Evolutionary conservation across 2,329 filamentous ascomycete genomes (phyloP).

Genomic region (Ophiocordyceps australis): DNA sequence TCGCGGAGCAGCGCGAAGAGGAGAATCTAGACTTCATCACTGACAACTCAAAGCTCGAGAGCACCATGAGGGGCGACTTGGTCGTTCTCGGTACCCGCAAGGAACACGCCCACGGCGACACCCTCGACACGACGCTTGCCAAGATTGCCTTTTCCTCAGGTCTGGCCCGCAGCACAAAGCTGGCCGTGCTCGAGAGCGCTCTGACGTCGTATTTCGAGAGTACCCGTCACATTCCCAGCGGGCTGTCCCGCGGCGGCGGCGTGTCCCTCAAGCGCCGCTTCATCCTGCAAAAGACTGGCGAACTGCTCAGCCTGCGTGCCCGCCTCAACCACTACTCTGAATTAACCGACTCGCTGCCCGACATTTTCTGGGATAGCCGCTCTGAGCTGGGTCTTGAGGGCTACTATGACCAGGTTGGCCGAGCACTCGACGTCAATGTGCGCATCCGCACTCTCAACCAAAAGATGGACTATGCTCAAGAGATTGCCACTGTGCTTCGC

Average conservation of each 20-base stretch:
- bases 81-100: constrained; percentile 71
- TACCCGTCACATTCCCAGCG: constrained; percentile 63
- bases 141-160: constrained; percentile 96
- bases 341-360: constrained; percentile 83
- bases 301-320: constrained; percentile 73
- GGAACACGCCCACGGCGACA: constrained; percentile 23
- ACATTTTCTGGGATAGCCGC: constrained; percentile 89
- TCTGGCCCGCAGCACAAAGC: constrained; percentile 78
- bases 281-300: constrained; percentile 84
- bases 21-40: constrained; percentile 81
- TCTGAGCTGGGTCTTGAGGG: constrained; percentile 81
- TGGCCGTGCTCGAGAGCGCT: constrained; percentile 76
- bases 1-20: constrained; percentile 52
- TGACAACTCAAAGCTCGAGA: constrained; percentile 54
- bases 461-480: constrained; percentile 94
- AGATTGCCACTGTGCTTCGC: constrained; percentile 77
- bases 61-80: constrained; percentile 68
- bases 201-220: constrained; percentile 74
- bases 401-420: constrained; percentile 88
- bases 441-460: constrained; percentile 85
- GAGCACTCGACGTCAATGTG: constrained; percentile 77
- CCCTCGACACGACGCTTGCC: constrained; percentile 50
- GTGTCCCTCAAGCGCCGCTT: constrained; percentile 41
- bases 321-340: constrained; percentile 95
- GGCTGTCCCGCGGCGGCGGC: constrained; percentile 46